Conservation (phyloP, 768 basidiomycete genomes). For the Phlegmacium glaucopus region DNA sequence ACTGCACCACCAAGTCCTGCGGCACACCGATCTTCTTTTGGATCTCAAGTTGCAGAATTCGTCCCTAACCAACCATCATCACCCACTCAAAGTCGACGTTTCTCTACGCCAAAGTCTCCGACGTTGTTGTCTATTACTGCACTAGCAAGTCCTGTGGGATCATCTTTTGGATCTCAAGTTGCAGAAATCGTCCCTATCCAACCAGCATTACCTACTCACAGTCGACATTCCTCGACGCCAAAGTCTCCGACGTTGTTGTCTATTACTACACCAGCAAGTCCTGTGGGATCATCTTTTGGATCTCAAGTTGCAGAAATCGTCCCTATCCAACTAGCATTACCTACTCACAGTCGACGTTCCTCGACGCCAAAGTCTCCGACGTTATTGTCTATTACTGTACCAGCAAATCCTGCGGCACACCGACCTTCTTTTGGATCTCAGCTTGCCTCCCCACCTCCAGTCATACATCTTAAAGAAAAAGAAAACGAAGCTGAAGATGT, state of each 20-base stretch:
- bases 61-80: too few species aligned
- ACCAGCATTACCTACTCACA: slow-evolving; percentile 14
- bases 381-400: slow-evolving; percentile 11
- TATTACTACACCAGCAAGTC: slow-evolving; percentile 2
- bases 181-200: slow-evolving; percentile 41
- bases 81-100: too few species aligned
- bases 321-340: slow-evolving; percentile 24
- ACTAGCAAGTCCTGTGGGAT: too few species aligned
- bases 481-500: slow-evolving; percentile 25
- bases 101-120: too few species aligned
- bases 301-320: slow-evolving; percentile 48
- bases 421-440: slow-evolving; percentile 8
- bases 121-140: too few species aligned
- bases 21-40: too few species aligned
- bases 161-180: too few species aligned
- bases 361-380: slow-evolving; percentile 22
- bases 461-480: slow-evolving; percentile 17
- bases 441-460: slow-evolving; percentile 17
- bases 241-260: slow-evolving; percentile 20
- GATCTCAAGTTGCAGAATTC: too few species aligned
- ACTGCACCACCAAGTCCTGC: too few species aligned
- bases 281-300: slow-evolving; percentile 7
- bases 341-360: slow-evolving; percentile 13
- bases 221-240: slow-evolving; percentile 15
- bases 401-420: slow-evolving; percentile 3